Conservation (phyloP, 805 yeast genomes). For the Naumovozyma dairenensis region DNA sequence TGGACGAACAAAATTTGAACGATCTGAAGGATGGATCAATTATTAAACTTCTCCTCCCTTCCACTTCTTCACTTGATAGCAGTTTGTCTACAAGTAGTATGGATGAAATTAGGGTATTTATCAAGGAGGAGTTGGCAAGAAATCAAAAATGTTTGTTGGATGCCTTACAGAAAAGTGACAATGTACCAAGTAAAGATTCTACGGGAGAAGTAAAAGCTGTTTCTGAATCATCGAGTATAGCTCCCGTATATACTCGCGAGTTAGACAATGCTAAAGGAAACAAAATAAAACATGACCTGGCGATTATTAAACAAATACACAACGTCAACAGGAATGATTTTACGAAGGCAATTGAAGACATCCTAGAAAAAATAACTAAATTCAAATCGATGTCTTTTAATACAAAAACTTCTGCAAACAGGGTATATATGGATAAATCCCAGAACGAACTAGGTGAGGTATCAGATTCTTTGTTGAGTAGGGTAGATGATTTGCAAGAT, state of each 20-base stretch:
- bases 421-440: slow-evolving; percentile 66
- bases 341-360: slow-evolving; percentile 33
- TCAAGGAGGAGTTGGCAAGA: neutral
- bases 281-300: slow-evolving; percentile 48
- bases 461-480: slow-evolving; percentile 62
- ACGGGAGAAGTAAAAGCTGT: neutral
- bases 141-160: neutral
- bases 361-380: slow-evolving; percentile 39
- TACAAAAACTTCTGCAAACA: slow-evolving; percentile 24
- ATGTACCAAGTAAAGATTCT: slow-evolving; percentile 1
- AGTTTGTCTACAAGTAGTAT: slow-evolving; percentile 2
- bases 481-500: slow-evolving; percentile 88
- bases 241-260: neutral
- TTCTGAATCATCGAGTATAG: neutral
- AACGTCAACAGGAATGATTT: slow-evolving; percentile 34
- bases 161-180: slow-evolving; percentile 7
- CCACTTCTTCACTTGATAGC: neutral
- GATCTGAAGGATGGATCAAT: slow-evolving; percentile 55
- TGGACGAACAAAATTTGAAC: slow-evolving; percentile 56
- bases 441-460: slow-evolving; percentile 64
- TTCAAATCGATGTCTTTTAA: slow-evolving; percentile 42
- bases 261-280: slow-evolving; percentile 18
- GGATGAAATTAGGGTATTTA: neutral
- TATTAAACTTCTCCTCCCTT: slow-evolving; percentile 34
- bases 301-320: slow-evolving; percentile 50